These are phyloP conservation scores for Paxillus rubicundulus DNA, from an alignment of 768 basidiomycete genomes.

Conservation along the genomic window DNA sequence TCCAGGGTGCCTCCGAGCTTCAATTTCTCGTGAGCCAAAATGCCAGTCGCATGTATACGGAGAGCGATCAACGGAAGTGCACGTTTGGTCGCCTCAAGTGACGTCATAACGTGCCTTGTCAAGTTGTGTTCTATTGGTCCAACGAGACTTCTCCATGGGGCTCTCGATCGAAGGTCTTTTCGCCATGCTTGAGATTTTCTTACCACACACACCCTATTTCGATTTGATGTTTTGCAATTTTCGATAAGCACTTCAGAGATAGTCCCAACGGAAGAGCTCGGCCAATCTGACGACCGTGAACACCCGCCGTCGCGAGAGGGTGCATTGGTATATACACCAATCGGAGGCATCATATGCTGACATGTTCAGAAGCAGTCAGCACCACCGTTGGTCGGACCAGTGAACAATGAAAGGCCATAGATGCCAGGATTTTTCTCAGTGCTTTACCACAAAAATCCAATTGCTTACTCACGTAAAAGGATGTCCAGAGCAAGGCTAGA, in stretches of 20 bases:
- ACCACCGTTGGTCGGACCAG: too few relatives aligned
- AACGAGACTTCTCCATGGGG: background rate
- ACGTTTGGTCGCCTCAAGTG: too few relatives aligned
- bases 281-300: background rate
- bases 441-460: background rate
- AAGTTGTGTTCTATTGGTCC: background rate
- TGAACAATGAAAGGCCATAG: too few relatives aligned
- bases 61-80: background rate
- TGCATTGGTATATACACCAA: too few relatives aligned
- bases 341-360: too few relatives aligned
- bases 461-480: constrained; percentile 6
- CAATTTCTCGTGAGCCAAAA: constrained; percentile 14
- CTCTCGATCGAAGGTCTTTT: background rate
- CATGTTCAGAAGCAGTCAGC: background rate
- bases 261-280: background rate
- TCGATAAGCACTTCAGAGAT: background rate
- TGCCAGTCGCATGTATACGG: background rate
- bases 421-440: background rate
- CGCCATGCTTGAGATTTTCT: background rate
- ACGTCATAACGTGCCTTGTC: too few relatives aligned
- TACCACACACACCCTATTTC: background rate
- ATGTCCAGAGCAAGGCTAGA: background rate
- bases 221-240: too few relatives aligned
- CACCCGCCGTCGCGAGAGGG: background rate
- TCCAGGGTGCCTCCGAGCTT: constrained; percentile 1